Evolutionary conservation across 306 rosid genomes (phyloP).

Genomic region (Albizia julibrissin): DNA sequence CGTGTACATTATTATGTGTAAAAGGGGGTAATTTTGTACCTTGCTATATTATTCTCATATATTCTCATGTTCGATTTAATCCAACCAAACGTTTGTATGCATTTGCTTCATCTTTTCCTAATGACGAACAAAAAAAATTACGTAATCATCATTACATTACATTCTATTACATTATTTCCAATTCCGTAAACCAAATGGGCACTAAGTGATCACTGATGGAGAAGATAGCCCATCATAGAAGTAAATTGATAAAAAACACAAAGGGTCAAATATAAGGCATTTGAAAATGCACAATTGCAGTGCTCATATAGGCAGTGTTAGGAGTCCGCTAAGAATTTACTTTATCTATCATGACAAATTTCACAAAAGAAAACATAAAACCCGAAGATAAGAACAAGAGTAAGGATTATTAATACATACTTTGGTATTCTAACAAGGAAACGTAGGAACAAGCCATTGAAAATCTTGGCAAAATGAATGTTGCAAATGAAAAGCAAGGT

Average conservation of each 20-base stretch:
- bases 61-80: too few relatives aligned
- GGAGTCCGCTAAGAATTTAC: neutral
- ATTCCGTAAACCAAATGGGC: too few relatives aligned
- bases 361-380: neutral
- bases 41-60: too few relatives aligned
- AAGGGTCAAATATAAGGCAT: neutral
- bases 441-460: slow-evolving; percentile 11
- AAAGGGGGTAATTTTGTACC: too few relatives aligned
- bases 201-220: neutral
- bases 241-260: neutral
- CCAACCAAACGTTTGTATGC: too few relatives aligned
- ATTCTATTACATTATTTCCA: too few relatives aligned
- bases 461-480: slow-evolving; percentile 16
- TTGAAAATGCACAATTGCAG: neutral
- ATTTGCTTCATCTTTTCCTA: too few relatives aligned
- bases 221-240: neutral
- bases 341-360: neutral
- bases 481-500: slow-evolving; percentile 16
- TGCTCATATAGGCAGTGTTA: neutral
- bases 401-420: neutral
- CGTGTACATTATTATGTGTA: too few relatives aligned
- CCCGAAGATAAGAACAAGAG: neutral
- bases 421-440: slow-evolving; percentile 25
- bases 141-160: too few relatives aligned
- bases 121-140: too few relatives aligned